Conservation (phyloP, 192 early-diverging fungal genomes). For the Entomortierella parvispora region DNA sequence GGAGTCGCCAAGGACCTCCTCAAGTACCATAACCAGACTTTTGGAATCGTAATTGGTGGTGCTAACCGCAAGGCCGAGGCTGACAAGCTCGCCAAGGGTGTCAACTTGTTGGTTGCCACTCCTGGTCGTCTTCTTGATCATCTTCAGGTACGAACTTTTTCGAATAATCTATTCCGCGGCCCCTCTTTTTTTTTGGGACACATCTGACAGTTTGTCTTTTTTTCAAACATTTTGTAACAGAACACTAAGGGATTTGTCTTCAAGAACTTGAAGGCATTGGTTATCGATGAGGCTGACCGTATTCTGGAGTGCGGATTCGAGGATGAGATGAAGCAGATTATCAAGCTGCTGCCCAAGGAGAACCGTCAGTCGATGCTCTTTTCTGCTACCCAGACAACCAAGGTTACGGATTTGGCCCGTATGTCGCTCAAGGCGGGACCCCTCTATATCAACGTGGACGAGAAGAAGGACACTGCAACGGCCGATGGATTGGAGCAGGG, state of each 20-base stretch:
- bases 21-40: slow-evolving; percentile 96
- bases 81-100: slow-evolving; percentile 95
- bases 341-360: slow-evolving; percentile 89
- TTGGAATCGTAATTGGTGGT: slow-evolving; percentile 98
- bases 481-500: slow-evolving; percentile 97
- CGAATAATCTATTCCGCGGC: background rate
- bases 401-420: slow-evolving; percentile 97
- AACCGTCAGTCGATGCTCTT: slow-evolving; percentile 98
- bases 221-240: slow-evolving; percentile 32
- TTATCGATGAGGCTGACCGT: slow-evolving; percentile 98
- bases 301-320: slow-evolving; percentile 99
- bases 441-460: slow-evolving; percentile 99
- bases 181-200: background rate
- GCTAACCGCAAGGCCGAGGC: slow-evolving; percentile 97
- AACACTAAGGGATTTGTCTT: slow-evolving; percentile 96
- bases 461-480: slow-evolving; percentile 94
- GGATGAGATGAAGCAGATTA: slow-evolving; percentile 98
- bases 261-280: slow-evolving; percentile 93
- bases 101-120: slow-evolving; percentile 95
- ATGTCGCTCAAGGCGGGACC: slow-evolving; percentile 98
- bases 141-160: slow-evolving; percentile 72
- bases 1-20: slow-evolving; percentile 96
- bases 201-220: background rate
- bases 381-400: slow-evolving; percentile 99
- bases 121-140: slow-evolving; percentile 98